Evolutionary conservation across 257 asterid species (phyloP), one percentile per base, ranked within the genome.

Genomic region (Solanum neorickii): DNA sequence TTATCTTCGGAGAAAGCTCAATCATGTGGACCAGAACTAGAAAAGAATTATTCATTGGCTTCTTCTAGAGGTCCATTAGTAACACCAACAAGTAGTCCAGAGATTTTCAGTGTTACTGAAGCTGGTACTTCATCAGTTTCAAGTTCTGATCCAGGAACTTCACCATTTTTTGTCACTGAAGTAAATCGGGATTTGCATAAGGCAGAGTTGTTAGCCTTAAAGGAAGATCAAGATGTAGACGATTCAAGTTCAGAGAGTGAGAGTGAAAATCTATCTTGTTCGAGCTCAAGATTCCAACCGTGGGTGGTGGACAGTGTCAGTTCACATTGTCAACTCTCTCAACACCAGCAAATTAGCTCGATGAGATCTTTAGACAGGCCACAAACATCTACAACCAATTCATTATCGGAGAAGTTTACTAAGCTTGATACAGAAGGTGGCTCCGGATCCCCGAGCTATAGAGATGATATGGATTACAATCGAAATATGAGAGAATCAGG

Each of bases 21-120:
- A 76, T 76, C 86, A 9, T 89, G 93, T 6, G 87, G 75, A 49
- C 91, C 89, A 85, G 87, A 88, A 47, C 87, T 29, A 15, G 87
- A 74, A 87, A 88, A 88, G 65, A 93, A 89, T n/a, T 86, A 83
- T 89, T 76, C 91, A n/a, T 56, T 27, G 88, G 87, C 86, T 87
- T 92, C 98, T 41, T 89, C 88, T 35, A 92, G 93, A 5, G 99
- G 94, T 31, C 97, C 94, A 35, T 92, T 93, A 12, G 98, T 93
- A 35, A 97, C 99, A 85, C 99, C 99, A n/a, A 91, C 98, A 0
- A 95, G 99, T 89, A 97, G 99, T 90, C 99, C 98, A 1, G 99
- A 97, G 90, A 93, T 96, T 25, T 97, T 95, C 90, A 95, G 97
- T 3, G 93, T 97, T 37, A 96, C 99, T 1, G 99, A 97, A 76